Base-by-base conservation (phyloP, 305 asterid species). In the Fraxinus sp. region DNA sequence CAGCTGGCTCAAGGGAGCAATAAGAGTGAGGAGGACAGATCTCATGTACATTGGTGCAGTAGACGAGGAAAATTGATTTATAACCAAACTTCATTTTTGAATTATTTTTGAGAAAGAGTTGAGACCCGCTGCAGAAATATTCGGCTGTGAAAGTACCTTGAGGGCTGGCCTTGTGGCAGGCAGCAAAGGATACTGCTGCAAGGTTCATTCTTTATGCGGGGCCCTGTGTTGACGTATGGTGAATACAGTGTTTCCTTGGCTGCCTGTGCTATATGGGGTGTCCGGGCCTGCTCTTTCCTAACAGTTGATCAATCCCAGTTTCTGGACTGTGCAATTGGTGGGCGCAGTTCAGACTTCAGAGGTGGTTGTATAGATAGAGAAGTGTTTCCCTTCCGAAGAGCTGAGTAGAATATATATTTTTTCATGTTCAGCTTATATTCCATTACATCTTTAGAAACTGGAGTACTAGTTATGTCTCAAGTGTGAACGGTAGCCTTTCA, bases 31-130 rank as follows among this genome's bases (percentile, higher is more conserved):
- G 79, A 89, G 98, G 89, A 89, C 92, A 8, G 98, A 94, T 77
- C 97, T 96, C 83, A 91, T 97, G 2, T 96, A 94, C 83, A 90
- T 91, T 32, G 99, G 98, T 26, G 90, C 97, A 70, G 87, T 96
- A 79, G 99, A 96, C 37, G 99, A 95, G 79, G 99, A 95, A 85
- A 93, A 92, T 93, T 95, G 92, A 95, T 33, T 79, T 13, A 59
- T 57, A 7, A 83, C 59, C 70, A 26, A 10, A 78, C 24, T 79
- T 18, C 83, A 78, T 83, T 88, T 72, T 88, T 84, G 86, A 77
- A 44, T 80, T 80, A 76, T 78, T 80, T 59, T 30, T 37, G 41
- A 59, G 77, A 59, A 72, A 32, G 77, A 72, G 77, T 33, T 72
- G 26, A 28, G 76, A 72, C 24, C 46, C 41, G 62, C 46, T n/a